phyloP scores from a whole-genome alignment of 2,329 filamentous ascomycete genomes.

The Fusarium kyushuense region DNA sequence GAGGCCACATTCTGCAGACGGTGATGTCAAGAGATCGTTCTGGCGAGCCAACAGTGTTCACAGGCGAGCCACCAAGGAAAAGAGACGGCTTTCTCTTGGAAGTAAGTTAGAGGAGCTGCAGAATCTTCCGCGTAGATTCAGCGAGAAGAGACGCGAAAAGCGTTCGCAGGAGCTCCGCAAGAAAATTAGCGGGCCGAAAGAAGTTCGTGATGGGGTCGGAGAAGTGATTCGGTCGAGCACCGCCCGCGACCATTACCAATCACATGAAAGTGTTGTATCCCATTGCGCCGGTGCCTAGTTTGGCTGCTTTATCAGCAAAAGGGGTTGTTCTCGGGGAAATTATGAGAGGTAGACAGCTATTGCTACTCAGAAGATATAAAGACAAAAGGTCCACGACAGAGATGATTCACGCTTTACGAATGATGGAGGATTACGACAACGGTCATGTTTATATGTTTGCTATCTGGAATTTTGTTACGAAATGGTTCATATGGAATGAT shows the following conservation, averaged over 20 bases:
- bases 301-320: background rate
- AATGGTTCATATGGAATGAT: conserved; percentile 20
- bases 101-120: conserved; percentile 65
- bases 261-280: conserved; percentile 16
- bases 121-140: conserved; percentile 66
- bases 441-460: conserved; percentile 35
- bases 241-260: conserved; percentile 33
- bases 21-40: conserved; percentile 44
- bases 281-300: conserved; percentile 1
- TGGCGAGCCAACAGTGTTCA: conserved; percentile 51
- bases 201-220: conserved; percentile 69
- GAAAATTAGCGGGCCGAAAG: conserved; percentile 70
- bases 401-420: conserved; percentile 47
- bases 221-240: conserved; percentile 64
- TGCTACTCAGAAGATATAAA: conserved; percentile 13
- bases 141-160: conserved; percentile 70
- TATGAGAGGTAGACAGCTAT: conserved; percentile 1
- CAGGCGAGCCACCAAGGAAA: conserved; percentile 44
- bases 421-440: conserved; percentile 33
- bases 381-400: conserved; percentile 45
- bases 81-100: conserved; percentile 56
- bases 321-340: conserved; percentile 3
- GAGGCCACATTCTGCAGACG: conserved; percentile 54
- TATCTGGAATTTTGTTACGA: conserved; percentile 35
- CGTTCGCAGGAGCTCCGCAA: conserved; percentile 68